These are phyloP conservation scores for Aspergillus texensis DNA, from an alignment of 2,329 filamentous ascomycete genomes.

Conservation along the genomic window DNA sequence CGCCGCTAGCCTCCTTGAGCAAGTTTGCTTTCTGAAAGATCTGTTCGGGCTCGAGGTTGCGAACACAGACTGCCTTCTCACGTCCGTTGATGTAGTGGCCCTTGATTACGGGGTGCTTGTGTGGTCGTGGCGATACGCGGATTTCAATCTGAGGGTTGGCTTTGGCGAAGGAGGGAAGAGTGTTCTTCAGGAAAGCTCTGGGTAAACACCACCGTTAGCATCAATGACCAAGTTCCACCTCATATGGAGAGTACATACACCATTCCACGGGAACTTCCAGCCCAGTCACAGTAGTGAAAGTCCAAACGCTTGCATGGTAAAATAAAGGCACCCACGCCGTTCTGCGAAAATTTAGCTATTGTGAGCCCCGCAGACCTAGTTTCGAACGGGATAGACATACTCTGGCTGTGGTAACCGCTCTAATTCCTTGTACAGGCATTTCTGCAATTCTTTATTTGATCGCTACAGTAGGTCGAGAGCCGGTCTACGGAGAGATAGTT, in stretches of 20 bases:
- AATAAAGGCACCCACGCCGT: slow-evolving; percentile 95
- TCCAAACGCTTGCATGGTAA: slow-evolving; percentile 95
- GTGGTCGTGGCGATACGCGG: slow-evolving; percentile 84
- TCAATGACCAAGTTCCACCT: not conserved
- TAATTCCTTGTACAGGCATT: slow-evolving; percentile 53
- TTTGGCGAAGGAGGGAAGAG: slow-evolving; percentile 75
- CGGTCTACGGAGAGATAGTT: slow-evolving; percentile 10
- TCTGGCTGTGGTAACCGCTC: slow-evolving; percentile 58
- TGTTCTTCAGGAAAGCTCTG: slow-evolving; percentile 79
- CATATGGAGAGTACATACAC: slow-evolving; percentile 61
- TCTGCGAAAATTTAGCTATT: slow-evolving; percentile 56
- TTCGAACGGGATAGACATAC: slow-evolving; percentile 42
- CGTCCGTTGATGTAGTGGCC: slow-evolving; percentile 92
- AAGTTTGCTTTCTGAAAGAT: slow-evolving; percentile 74
- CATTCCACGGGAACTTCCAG: slow-evolving; percentile 91
- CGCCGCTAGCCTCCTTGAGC: slow-evolving; percentile 50
- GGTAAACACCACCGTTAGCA: not conserved
- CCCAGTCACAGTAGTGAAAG: slow-evolving; percentile 97
- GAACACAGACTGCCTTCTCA: slow-evolving; percentile 82
- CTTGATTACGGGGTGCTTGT: slow-evolving; percentile 83
- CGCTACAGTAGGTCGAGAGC: slow-evolving; percentile 1
- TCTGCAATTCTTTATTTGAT: slow-evolving; percentile 18
- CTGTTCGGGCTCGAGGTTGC: slow-evolving; percentile 79
- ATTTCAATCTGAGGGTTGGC: slow-evolving; percentile 89
- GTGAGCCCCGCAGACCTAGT: not conserved